These are phyloP conservation scores for Aspergillus ochraceoroseus DNA, from an alignment of 2,329 filamentous ascomycete species.

Conservation along the genomic window DNA sequence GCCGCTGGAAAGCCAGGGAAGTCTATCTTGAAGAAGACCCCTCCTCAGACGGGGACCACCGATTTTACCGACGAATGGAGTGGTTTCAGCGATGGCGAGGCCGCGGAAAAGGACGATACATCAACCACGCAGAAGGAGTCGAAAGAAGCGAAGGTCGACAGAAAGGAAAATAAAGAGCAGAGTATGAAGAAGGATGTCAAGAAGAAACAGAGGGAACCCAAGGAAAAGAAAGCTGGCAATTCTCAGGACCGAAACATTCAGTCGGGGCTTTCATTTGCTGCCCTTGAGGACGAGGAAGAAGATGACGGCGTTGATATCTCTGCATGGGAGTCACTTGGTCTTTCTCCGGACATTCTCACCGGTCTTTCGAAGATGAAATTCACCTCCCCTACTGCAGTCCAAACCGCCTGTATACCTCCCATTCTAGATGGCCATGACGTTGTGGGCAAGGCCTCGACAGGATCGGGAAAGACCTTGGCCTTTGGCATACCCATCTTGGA, in stretches of 20 bases:
- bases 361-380: slow-evolving; percentile 78
- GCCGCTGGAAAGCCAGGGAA: slow-evolving; percentile 33
- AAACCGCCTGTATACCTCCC: slow-evolving; percentile 71
- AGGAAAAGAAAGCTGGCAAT: slow-evolving; percentile 31
- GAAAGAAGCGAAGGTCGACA: slow-evolving; percentile 20
- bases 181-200: slow-evolving; percentile 13
- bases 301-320: slow-evolving; percentile 65
- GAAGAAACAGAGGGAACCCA: slow-evolving; percentile 19
- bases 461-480: slow-evolving; percentile 92
- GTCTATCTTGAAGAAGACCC: slow-evolving; percentile 28
- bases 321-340: slow-evolving; percentile 68
- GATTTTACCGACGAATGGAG: slow-evolving; percentile 57
- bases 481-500: slow-evolving; percentile 93
- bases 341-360: slow-evolving; percentile 67
- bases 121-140: slow-evolving; percentile 11
- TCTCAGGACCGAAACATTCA: slow-evolving; percentile 35
- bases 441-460: slow-evolving; percentile 91
- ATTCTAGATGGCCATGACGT: slow-evolving; percentile 82
- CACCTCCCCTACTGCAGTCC: slow-evolving; percentile 73
- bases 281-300: slow-evolving; percentile 42
- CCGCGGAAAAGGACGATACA: slow-evolving; percentile 19
- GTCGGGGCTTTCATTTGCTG: slow-evolving; percentile 35
- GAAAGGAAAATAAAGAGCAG: slow-evolving; percentile 16
- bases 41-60: slow-evolving; percentile 18
- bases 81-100: slow-evolving; percentile 57